Base-by-base conservation (phyloP, 306 rosid genomes). In the Quercus robur region DNA sequence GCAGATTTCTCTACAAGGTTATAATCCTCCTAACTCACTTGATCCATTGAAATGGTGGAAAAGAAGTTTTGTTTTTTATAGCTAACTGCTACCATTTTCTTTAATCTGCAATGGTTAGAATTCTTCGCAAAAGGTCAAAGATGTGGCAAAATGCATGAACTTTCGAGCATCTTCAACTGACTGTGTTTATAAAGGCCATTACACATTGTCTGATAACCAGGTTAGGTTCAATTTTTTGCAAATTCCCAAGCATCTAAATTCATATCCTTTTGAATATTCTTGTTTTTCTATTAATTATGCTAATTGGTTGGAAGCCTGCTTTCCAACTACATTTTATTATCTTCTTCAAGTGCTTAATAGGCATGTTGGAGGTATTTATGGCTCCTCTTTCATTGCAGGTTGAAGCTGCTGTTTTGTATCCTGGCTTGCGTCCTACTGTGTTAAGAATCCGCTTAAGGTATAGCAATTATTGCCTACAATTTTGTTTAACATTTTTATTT, bases 361-460 rank as follows among this genome's bases (percentile, higher is more conserved):
- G 20, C 85, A 73, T 79, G 76, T 68, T 57, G 82, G 80, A 78
- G 59, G 67, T 74, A 80, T 76, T 78, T 75, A 33, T 71, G 41
- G 41, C 80, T 69, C 66, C 56, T 75, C 71, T 76, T 76, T 68
- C 52, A 31, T 81, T 82, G 75, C 88, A 95, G 98, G 93, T 93
- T 86, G 97, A 95, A 89, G 96, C 97, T 71, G 98, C 99, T 72
- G 92, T 95, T 79, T 75, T 95, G 85, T 95, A 95, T 81, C 93
- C 98, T 41, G 98, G 99, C 72, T 70, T 61, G 83, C 92, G 91
- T 49, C 98, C 99, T 66, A 95, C 99, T 44, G 98, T 95, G 56
- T 77, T 93, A 86, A 93, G 99, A 87, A 85, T 95, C 52, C 97
- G 97, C 74, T 77, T 95, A 85, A 93, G 99, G 99, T 90, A 85